Evolutionary conservation across 148 eudicot genomes (phyloP), one percentile per base, ranked within the genome.

Genomic region (Camellia lanceoleosa): DNA sequence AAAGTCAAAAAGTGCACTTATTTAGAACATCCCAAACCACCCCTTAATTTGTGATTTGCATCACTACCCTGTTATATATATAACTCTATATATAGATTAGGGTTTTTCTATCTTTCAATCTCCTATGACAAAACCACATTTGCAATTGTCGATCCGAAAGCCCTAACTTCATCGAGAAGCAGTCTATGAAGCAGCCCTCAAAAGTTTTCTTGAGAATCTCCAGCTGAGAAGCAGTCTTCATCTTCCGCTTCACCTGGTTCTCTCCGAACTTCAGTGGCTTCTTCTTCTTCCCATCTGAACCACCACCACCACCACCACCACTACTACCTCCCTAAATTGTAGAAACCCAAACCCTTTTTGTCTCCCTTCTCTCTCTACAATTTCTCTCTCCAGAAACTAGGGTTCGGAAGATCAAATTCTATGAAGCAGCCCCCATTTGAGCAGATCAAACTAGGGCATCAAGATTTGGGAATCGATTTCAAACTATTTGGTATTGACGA

Each of bases 71-170:
- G 38, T 30, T 30, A 30, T 30, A 30, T 30, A 30, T 30, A 30
- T 30, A 30, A 30, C 38, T 30, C 38, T 30, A 30, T 30, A 30
- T 30, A 30, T 30, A 30, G 38, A 30, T 30, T 30, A 30, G 38
- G 38, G 82, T 74, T 72, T 92, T 92, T 66, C 93, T 81, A 74
- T 94, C 97, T 79, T 92, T 94, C 76, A 94, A 78, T 82, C 98
- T 90, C 86, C 98, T 80, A 54, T 94, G 98, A 74, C 97, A 94
- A 78, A 94, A 94, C 97, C 95, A 92, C 93, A 94, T 94, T 86
- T 94, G 98, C 76, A 94, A 83, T 66, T 94, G 98, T 71, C 95
- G 87, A 87, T 94, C 98, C 46, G 95, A 76, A 54, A 92, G 89
- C 44, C 91, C 93, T 75, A 94, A 88, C 67, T 92, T 87, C 5